These are phyloP conservation scores for Ceratobasidium sp. DNA, from an alignment of 1,284 basidiomycete genomes.

Conservation along the genomic window DNA sequence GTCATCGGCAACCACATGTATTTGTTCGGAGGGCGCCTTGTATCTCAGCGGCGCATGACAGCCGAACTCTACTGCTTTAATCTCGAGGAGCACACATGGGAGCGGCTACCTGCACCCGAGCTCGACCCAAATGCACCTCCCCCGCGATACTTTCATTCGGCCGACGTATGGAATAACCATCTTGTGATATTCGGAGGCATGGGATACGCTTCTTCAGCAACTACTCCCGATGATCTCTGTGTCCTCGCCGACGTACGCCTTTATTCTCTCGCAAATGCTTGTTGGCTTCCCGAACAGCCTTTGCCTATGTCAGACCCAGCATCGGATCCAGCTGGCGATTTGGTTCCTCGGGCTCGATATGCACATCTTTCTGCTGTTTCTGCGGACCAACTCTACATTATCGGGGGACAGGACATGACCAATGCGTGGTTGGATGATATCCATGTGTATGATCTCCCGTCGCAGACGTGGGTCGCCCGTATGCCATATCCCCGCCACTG, in stretches of 20 bases:
- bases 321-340: constrained; percentile 42
- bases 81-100: constrained; percentile 79
- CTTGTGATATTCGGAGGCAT: constrained; percentile 93
- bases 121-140: constrained; percentile 65
- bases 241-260: constrained; percentile 87
- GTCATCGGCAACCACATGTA: constrained; percentile 84
- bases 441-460: constrained; percentile 80
- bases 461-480: constrained; percentile 76
- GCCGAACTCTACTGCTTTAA: constrained; percentile 88
- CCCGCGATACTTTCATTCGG: constrained; percentile 89
- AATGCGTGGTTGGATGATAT: constrained; percentile 93
- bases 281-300: constrained; percentile 68
- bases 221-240: constrained; percentile 72
- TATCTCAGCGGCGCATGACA: constrained; percentile 85
- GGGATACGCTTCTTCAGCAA: constrained; percentile 74
- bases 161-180: constrained; percentile 87
- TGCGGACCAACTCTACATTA: constrained; percentile 83
- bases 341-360: constrained; percentile 80
- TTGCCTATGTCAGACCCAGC: constrained; percentile 44
- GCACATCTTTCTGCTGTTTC: constrained; percentile 89
- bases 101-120: constrained; percentile 68
- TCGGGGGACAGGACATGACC: constrained; percentile 90
- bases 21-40: constrained; percentile 86
- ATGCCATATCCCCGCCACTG: constrained; percentile 86
- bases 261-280: constrained; percentile 72